A percentile compares a stretch with the other conserved stretches of the same genome.
Evolutionary conservation across 306 rosid species (phyloP).

Genomic region (Heteromeles arbutifolia): DNA sequence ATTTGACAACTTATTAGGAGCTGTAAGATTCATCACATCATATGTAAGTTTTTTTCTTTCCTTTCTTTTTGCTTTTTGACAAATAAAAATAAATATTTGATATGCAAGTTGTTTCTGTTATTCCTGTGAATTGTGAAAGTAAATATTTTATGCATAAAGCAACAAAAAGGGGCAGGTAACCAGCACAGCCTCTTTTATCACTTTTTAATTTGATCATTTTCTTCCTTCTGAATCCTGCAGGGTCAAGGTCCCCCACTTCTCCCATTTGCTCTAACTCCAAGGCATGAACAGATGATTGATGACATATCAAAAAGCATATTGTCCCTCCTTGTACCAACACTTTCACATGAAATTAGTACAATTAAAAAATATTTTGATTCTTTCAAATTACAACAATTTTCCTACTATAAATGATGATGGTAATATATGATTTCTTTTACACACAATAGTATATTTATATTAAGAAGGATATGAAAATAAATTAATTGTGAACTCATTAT

Average conservation of each 20-base stretch:
- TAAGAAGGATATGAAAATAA: fast-evolving
- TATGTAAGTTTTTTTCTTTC: not conserved
- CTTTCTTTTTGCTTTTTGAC: not conserved
- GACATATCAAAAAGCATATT: not conserved
- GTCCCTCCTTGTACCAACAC: not conserved
- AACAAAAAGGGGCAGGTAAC: constrained; percentile 3
- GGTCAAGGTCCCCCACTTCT: not conserved
- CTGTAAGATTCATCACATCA: constrained; percentile 11
- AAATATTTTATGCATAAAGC: not conserved
- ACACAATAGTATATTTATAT: too few species aligned
- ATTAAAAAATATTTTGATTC: not conserved
- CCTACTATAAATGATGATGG: too few species aligned
- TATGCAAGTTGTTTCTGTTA: not conserved
- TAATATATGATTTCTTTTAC: too few species aligned
- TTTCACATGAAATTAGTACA: not conserved
- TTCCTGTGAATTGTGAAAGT: not conserved
- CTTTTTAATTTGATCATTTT: not conserved
- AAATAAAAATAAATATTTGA: not conserved
- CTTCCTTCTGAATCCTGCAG: not conserved
- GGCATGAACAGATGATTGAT: not conserved
- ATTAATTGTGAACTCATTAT: fast-evolving
- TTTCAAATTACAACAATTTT: not conserved
- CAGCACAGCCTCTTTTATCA: not conserved
- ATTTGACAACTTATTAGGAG: not conserved
- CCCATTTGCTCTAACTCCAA: not conserved